Evolutionary conservation across 768 basidiomycete species (phyloP).

Genomic region (Scleroderma citrinum): DNA sequence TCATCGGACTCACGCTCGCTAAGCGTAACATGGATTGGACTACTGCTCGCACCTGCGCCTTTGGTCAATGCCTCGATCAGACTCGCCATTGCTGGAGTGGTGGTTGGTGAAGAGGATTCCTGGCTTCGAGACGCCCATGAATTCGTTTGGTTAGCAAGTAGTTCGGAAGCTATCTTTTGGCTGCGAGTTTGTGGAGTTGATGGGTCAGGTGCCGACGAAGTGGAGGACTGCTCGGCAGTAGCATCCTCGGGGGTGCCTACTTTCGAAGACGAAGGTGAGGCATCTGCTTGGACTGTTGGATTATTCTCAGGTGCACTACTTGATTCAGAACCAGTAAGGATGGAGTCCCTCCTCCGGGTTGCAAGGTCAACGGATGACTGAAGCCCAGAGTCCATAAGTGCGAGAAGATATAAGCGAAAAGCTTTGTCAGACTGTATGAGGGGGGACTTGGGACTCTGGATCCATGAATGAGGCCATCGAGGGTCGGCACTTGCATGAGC

Average conservation of each 20-base stretch:
- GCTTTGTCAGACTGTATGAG: conserved; percentile 64
- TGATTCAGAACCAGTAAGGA: conserved; percentile 40
- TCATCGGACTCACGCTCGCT: conserved; percentile 60
- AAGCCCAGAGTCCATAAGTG: conserved; percentile 55
- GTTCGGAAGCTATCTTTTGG: conserved; percentile 37
- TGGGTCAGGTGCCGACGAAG: conserved; percentile 12
- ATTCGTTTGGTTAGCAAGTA: conserved; percentile 28
- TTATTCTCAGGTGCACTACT: conserved; percentile 9
- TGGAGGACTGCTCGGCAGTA: conserved; percentile 10
- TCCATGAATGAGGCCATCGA: conserved; percentile 6
- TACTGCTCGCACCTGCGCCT: conserved; percentile 38
- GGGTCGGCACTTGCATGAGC: neutral
- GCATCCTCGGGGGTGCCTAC: conserved; percentile 7
- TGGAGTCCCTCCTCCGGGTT: conserved; percentile 61
- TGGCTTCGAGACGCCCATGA: conserved; percentile 1
- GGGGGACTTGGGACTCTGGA: conserved; percentile 62
- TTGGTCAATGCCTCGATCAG: conserved; percentile 36
- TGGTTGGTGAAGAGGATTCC: conserved; percentile 12
- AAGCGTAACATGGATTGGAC: conserved; percentile 77
- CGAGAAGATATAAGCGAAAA: conserved; percentile 71
- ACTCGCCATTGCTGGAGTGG: conserved; percentile 35
- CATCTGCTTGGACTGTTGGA: conserved; percentile 10
- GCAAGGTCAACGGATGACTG: conserved; percentile 55
- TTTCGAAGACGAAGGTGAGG: conserved; percentile 9
- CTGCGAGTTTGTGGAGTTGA: conserved; percentile 28